A percentile compares a stretch with the other conserved stretches of the same genome.
Conservation (phyloP, 2,329 filamentous ascomycete species). For the Fusarium metavorans region DNA sequence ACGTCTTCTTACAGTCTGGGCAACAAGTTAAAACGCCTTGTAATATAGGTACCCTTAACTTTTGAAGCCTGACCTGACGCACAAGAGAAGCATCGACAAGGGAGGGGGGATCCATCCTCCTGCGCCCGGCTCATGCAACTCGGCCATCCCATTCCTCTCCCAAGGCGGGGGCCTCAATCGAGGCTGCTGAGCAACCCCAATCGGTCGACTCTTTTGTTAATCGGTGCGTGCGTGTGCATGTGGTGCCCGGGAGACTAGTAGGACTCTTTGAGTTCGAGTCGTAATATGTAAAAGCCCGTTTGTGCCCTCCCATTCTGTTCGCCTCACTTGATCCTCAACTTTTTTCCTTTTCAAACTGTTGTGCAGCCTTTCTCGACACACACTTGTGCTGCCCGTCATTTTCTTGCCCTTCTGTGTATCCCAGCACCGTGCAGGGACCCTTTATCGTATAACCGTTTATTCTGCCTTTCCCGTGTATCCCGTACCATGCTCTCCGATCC, state of each 20-base stretch:
- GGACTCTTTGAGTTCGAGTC: background rate
- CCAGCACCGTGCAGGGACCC: background rate
- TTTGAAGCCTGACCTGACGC: background rate
- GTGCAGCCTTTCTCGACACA: background rate
- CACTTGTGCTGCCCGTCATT: background rate
- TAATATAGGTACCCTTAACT: background rate
- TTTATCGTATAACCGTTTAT: background rate
- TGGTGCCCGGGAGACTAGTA: background rate
- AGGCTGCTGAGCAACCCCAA: background rate
- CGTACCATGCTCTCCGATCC: constrained; percentile 25
- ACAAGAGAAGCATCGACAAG: background rate
- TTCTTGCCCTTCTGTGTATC: background rate
- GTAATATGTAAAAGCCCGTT: background rate
- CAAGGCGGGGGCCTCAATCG: background rate
- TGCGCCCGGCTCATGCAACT: background rate
- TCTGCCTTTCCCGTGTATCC: background rate
- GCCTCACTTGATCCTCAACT: background rate
- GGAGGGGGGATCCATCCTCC: background rate
- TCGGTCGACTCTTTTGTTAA: background rate
- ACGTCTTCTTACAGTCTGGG: background rate
- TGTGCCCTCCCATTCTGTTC: background rate
- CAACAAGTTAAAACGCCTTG: background rate
- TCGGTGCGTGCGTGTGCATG: background rate
- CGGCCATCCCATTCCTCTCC: background rate
- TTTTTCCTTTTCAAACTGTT: background rate